A percentile compares a stretch with the other conserved stretches of the same genome.
Conservation (phyloP, 2,329 filamentous ascomycete species). For the Westerdykella ornata region DNA sequence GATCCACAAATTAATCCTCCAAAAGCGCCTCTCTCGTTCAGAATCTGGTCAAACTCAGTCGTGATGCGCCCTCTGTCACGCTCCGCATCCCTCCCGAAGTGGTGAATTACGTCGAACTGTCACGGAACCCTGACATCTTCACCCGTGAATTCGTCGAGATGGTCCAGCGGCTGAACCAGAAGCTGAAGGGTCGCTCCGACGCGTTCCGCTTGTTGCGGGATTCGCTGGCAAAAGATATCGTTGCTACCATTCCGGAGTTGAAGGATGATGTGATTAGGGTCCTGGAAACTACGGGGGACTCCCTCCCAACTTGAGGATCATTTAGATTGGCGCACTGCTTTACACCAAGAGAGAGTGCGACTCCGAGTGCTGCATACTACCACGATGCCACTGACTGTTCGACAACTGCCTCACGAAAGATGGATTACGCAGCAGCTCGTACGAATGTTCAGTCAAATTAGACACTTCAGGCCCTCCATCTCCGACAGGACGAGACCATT, state of each 20-base stretch:
- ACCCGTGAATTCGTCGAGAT: constrained; percentile 60
- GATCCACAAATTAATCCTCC: background rate
- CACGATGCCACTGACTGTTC: too few relatives aligned
- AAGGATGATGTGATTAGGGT: constrained; percentile 48
- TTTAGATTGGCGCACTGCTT: too few relatives aligned
- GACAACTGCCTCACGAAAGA: too few relatives aligned
- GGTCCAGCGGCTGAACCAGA: constrained; percentile 56
- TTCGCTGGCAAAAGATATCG: constrained; percentile 53
- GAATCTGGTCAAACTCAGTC: constrained; percentile 49
- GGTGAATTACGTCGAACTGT: constrained; percentile 55
- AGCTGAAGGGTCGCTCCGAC: constrained; percentile 54
- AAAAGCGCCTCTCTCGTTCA: constrained; percentile 41
- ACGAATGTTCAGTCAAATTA: too few relatives aligned
- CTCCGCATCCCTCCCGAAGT: constrained; percentile 56
- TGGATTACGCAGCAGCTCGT: too few relatives aligned
- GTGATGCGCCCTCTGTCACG: constrained; percentile 44
- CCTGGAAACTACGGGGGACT: constrained; percentile 42
- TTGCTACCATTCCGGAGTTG: constrained; percentile 52
- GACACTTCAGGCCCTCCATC: too few relatives aligned
- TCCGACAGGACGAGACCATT: too few relatives aligned
- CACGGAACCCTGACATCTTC: constrained; percentile 61
- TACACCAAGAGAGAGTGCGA: too few relatives aligned
- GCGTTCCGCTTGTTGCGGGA: constrained; percentile 55
- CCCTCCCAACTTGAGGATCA: constrained; percentile 13
- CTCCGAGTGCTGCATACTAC: too few relatives aligned